Conservation (phyloP, 805 yeast genomes). For the Ogataea pini region DNA sequence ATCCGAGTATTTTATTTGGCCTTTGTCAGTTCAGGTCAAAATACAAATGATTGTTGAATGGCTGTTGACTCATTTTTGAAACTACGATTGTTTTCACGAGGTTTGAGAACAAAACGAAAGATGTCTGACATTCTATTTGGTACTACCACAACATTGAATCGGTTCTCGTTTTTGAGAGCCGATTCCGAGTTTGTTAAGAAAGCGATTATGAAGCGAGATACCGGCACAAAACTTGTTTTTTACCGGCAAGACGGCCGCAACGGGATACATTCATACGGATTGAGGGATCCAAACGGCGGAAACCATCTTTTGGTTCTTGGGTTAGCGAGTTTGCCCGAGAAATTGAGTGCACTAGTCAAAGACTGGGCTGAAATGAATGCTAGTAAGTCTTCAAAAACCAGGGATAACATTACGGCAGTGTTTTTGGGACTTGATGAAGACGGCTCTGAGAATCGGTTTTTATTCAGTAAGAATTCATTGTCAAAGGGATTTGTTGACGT, state of each 20-base stretch:
- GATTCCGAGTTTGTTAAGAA: slow-evolving; percentile 48
- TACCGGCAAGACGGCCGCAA: slow-evolving; percentile 34
- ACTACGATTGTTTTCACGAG: neutral
- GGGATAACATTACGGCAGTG: slow-evolving; percentile 34
- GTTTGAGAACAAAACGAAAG: slow-evolving; percentile 4
- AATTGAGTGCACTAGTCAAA: slow-evolving; percentile 14
- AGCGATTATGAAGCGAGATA: slow-evolving; percentile 8
- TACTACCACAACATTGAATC: slow-evolving; percentile 47
- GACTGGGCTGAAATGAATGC: slow-evolving; percentile 28
- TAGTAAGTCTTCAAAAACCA: slow-evolving; percentile 4
- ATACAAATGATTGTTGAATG: too few species aligned
- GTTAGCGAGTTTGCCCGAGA: slow-evolving; percentile 14
- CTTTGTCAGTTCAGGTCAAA: too few species aligned
- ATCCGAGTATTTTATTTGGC: neutral
- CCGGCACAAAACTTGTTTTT: slow-evolving; percentile 51
- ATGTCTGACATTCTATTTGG: slow-evolving; percentile 32
- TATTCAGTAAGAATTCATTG: slow-evolving; percentile 24
- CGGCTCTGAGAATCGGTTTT: slow-evolving; percentile 24
- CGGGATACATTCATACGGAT: slow-evolving; percentile 22
- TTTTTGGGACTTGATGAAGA: slow-evolving; percentile 53
- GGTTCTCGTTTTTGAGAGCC: slow-evolving; percentile 64
- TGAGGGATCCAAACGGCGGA: slow-evolving; percentile 5
- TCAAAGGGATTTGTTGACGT: slow-evolving; percentile 16
- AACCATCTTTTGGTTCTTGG: slow-evolving; percentile 17
- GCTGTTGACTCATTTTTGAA: neutral